phyloP scores from a whole-genome alignment of 192 early-diverging fungal genomes.

The Backusella psychrophila region DNA sequence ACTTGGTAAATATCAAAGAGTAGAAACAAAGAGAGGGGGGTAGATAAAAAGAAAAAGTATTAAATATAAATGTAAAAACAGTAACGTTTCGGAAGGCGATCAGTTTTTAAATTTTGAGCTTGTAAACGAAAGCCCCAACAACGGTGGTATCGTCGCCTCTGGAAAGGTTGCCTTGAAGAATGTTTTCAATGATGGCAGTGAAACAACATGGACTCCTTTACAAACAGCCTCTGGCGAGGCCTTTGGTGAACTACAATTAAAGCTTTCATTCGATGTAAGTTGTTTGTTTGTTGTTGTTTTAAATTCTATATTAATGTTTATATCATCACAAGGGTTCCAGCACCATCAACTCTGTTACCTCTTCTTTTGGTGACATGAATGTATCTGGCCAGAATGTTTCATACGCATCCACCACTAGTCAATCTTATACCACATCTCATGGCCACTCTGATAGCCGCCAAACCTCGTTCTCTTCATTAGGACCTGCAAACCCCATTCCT shows the following conservation, averaged over 20 bases:
- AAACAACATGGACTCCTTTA: conserved; percentile 1
- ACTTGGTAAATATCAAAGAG: conserved; percentile 16
- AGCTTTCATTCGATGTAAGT: conserved; percentile 13
- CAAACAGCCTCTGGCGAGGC: neutral
- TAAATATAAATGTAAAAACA: conserved; percentile 4
- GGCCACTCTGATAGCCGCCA: conserved; percentile 10
- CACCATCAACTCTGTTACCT: neutral
- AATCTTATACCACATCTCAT: neutral
- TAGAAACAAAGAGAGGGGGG: neutral
- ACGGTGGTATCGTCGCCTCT: conserved; percentile 22
- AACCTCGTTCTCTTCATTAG: conserved; percentile 18
- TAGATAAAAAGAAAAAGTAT: neutral
- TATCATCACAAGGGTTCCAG: conserved; percentile 10
- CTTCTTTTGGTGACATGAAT: conserved; percentile 4
- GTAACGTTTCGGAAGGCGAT: conserved; percentile 21
- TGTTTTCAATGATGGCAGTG: conserved; percentile 12
- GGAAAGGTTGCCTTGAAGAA: conserved; percentile 3
- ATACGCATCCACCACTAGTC: neutral
- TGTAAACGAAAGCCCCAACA: conserved; percentile 26
- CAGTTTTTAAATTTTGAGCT: conserved; percentile 29
- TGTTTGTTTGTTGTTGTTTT: conserved; percentile 1
- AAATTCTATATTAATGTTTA: neutral
- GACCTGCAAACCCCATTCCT: conserved; percentile 27
- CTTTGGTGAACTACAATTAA: conserved; percentile 6
- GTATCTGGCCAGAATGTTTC: neutral